Conservation (phyloP, 2,329 filamentous ascomycete genomes). For the Fusarium aywerte region DNA sequence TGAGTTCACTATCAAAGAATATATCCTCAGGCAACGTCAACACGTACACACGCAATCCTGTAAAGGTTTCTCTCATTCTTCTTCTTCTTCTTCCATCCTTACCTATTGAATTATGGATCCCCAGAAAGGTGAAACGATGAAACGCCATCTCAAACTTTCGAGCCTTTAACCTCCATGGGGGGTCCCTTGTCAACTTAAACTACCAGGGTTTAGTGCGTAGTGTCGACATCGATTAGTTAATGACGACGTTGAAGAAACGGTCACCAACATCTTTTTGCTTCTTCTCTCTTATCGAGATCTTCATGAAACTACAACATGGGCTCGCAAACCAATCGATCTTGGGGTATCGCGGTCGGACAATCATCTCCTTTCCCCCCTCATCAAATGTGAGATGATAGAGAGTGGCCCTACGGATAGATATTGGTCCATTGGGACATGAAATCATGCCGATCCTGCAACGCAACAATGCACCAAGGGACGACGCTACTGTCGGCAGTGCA, state of each 20-base stretch:
- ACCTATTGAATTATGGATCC: neutral
- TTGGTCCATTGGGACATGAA: neutral
- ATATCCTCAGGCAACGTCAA: neutral
- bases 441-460: constrained; percentile 27
- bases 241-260: constrained; percentile 17
- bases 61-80: neutral
- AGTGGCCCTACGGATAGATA: neutral
- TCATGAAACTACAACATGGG: neutral
- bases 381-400: too few relatives aligned
- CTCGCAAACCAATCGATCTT: constrained; percentile 26
- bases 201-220: constrained; percentile 9
- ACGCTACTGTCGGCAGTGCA: constrained; percentile 36
- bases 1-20: neutral
- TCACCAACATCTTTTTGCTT: neutral
- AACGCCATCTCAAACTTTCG: constrained; percentile 35
- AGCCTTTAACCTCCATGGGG: constrained; percentile 25
- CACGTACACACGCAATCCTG: neutral
- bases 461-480: constrained; percentile 7
- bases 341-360: constrained; percentile 12
- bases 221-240: constrained; percentile 2
- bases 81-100: neutral
- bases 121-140: constrained; percentile 30
- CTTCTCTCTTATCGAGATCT: constrained; percentile 6
- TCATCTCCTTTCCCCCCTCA: neutral
- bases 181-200: constrained; percentile 23